phyloP scores from a whole-genome alignment of 139 green algal species.

The Desmodesmus armatus region DNA sequence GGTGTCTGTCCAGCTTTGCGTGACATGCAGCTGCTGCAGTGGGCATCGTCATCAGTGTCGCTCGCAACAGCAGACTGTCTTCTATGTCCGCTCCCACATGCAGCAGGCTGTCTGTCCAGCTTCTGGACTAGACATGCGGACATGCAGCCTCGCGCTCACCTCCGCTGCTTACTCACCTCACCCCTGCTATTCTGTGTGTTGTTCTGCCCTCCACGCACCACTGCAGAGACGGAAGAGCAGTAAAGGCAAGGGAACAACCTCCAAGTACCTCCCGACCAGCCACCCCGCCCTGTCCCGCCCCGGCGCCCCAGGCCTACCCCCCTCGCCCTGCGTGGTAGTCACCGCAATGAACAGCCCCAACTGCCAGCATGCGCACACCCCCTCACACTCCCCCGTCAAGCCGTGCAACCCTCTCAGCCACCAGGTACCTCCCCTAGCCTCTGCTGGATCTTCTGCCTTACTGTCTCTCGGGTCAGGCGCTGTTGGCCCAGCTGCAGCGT shows the following conservation, averaged over 20 bases:
- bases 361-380: not conserved
- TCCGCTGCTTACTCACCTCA: no score
- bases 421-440: not conserved
- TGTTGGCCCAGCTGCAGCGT: no score
- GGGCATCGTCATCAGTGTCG: not conserved
- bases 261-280: constrained; percentile 10
- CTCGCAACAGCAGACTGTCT: no score
- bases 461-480: no score
- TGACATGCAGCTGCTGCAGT: not conserved
- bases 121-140: not conserved
- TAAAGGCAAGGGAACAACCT: not conserved
- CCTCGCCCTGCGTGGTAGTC: no score
- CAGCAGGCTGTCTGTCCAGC: no score
- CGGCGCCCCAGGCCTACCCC: no score
- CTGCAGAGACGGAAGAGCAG: constrained; percentile 4
- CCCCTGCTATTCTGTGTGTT: not conserved
- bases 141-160: not conserved
- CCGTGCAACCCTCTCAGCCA: not conserved
- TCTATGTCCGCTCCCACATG: no score
- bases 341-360: no score
- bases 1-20: no score
- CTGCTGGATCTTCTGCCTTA: not conserved
- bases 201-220: not conserved
- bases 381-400: not conserved
- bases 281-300: no score